Evolutionary conservation across 2,329 filamentous ascomycete genomes (phyloP).

Genomic region (Fusarium luffae): DNA sequence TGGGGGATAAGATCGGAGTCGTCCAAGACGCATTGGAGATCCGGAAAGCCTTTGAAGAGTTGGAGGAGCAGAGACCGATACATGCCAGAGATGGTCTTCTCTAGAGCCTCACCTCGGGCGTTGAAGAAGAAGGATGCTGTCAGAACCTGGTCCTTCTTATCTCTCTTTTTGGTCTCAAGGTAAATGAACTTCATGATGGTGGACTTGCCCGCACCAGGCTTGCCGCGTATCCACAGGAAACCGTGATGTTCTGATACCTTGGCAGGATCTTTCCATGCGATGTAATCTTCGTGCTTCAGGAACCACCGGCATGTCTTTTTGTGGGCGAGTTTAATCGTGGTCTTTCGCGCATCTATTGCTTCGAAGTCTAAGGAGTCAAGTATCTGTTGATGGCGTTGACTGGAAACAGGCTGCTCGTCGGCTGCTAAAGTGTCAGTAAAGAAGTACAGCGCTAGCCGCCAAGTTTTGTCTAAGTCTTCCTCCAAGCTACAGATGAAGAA

Average conservation of each 20-base stretch:
- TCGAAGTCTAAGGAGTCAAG: constrained; percentile 52
- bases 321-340: too few relatives aligned
- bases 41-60: constrained; percentile 51
- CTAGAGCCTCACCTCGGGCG: constrained; percentile 56
- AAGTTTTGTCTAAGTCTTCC: too few relatives aligned
- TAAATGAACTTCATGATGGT: constrained; percentile 58
- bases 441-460: too few relatives aligned
- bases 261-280: constrained; percentile 8
- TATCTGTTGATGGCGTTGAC: background rate
- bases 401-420: too few relatives aligned
- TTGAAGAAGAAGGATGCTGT: constrained; percentile 64
- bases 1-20: rapidly evolving
- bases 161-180: background rate
- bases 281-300: constrained; percentile 5
- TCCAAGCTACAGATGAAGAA: too few relatives aligned
- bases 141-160: rapidly evolving
- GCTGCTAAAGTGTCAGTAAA: too few relatives aligned
- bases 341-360: constrained; percentile 53
- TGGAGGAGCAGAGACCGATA: constrained; percentile 63
- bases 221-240: constrained; percentile 61
- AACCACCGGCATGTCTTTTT: constrained; percentile 41
- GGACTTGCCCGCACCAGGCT: constrained; percentile 60
- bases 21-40: constrained; percentile 51
- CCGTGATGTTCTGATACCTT: constrained; percentile 37
- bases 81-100: constrained; percentile 60